Conservation (phyloP, 495 filamentous ascomycete species). For the Aspergillus conjunctus region DNA sequence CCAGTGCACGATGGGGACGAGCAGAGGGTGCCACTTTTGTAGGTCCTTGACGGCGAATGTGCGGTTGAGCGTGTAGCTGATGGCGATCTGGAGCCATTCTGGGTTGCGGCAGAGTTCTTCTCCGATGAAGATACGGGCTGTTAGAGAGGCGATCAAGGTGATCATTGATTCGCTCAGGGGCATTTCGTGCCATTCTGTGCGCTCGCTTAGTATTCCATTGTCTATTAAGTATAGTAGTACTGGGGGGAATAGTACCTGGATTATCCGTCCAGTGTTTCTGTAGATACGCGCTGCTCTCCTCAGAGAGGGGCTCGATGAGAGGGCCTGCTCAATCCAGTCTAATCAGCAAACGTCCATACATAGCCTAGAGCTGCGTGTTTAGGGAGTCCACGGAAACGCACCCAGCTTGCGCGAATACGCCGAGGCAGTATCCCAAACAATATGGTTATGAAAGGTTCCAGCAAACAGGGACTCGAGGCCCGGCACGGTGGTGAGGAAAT, state of each 20-base stretch:
- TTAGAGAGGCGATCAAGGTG: constrained; percentile 47
- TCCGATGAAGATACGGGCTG: constrained; percentile 52
- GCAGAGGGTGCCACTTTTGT: constrained; percentile 39
- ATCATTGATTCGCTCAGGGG: constrained; percentile 37
- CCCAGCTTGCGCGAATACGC: constrained; percentile 8
- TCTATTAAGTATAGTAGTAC: too few relatives aligned
- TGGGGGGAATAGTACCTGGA: neutral
- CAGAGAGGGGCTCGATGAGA: constrained; percentile 4
- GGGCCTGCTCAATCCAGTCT: too few relatives aligned
- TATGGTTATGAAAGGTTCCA: constrained; percentile 8
- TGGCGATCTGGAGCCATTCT: constrained; percentile 41
- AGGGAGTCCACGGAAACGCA: too few relatives aligned
- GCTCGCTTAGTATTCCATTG: too few relatives aligned
- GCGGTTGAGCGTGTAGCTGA: constrained; percentile 43
- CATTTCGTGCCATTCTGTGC: constrained; percentile 26
- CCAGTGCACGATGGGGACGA: constrained; percentile 27
- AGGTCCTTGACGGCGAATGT: constrained; percentile 36
- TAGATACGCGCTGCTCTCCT: neutral
- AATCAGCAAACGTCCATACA: too few relatives aligned
- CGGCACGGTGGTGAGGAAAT: constrained; percentile 7
- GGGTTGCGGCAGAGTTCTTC: constrained; percentile 42
- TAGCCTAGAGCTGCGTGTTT: too few relatives aligned
- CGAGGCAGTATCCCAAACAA: constrained; percentile 11
- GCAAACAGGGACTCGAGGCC: constrained; percentile 9
- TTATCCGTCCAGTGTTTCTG: constrained; percentile 6